phyloP scores from a whole-genome alignment of 2,329 filamentous ascomycete species.

The Penicillium sclerotigenum region DNA sequence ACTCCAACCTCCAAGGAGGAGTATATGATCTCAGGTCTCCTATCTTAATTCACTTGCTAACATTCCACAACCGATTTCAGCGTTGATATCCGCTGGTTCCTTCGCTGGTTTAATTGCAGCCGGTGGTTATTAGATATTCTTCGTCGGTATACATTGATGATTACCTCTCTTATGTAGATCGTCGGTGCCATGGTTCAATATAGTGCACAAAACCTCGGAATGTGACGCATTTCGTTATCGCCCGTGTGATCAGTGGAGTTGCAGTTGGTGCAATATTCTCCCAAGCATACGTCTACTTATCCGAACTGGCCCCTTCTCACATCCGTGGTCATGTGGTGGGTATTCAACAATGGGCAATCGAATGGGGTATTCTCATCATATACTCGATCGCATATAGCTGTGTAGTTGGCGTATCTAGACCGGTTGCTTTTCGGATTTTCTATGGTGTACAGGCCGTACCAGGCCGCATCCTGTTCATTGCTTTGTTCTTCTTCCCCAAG shows the following conservation, averaged over 20 bases:
- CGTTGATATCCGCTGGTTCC: constrained; percentile 48
- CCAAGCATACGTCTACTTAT: constrained; percentile 45
- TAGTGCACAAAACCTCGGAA: constrained; percentile 28
- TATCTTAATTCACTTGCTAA: background rate
- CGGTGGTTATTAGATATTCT: constrained; percentile 24
- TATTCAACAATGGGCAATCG: constrained; percentile 46
- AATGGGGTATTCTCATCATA: constrained; percentile 47
- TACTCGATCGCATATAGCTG: constrained; percentile 44
- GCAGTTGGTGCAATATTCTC: constrained; percentile 44
- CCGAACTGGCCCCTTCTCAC: constrained; percentile 43
- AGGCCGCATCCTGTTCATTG: constrained; percentile 54
- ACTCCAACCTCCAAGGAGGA: constrained; percentile 38
- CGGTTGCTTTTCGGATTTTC: constrained; percentile 55
- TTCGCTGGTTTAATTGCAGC: constrained; percentile 23
- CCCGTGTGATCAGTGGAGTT: constrained; percentile 29
- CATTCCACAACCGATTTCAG: constrained; percentile 56
- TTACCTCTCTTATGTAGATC: constrained; percentile 27
- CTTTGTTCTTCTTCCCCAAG: constrained; percentile 57
- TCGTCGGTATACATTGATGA: constrained; percentile 24
- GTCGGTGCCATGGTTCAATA: constrained; percentile 29
- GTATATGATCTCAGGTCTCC: constrained; percentile 15
- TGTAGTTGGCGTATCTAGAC: constrained; percentile 33
- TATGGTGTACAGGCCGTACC: constrained; percentile 64
- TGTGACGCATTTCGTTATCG: constrained; percentile 24
- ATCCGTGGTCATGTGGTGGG: constrained; percentile 45